Base-by-base conservation (phyloP, 352 stramenopile genomes). In the Pseudoperonospora humuli region DNA sequence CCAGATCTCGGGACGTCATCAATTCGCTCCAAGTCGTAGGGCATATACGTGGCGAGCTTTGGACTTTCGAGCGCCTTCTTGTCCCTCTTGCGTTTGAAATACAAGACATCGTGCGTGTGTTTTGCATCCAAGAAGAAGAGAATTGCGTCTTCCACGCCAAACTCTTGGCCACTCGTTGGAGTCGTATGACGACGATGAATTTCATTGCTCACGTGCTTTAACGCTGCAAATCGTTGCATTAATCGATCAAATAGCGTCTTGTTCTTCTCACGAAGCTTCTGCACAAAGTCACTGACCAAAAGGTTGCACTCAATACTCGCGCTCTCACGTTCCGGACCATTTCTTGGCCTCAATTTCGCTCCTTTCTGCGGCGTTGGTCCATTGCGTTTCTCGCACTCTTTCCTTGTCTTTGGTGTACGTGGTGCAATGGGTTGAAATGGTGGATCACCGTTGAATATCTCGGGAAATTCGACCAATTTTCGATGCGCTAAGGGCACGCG, bases 71-170 rank as follows among this genome's bases (percentile, higher is more conserved):
- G 32, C 17, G 55, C 15, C 17, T 39, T 41, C 35, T 13, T 41
- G 35, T 13, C 26, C 28, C 36, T 40, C 7, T 41, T 70, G 25
- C 45, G 58, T 42, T 68, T 66, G 35, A 86, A 85, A 38, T 85
- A 85, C n/a, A 86, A 45, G 7, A 88, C 48, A 34, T 88, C 73
- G 36, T 62, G 64, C n/a, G 57, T 69, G 55, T 86, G 73, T 42
- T 84, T 88, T 29, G 76, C 67, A 14, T 67, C 50, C 43, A 88
- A 34, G 31, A 88, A 88, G 36, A 81, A 82, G 24, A 88, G 26
- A 8, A 88, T 70, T 0, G 76, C 73, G 20, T 86, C 74, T 50
- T 88, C 76, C 19, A 86, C 67, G 1, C 50, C 63, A 29, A 48
- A 66, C 14, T 54, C 32, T 8, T 63, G 41, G 7, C 18, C 46